These are phyloP conservation scores for Crithidia sp. DNA, from an alignment of 208 protist genomes.

Conservation along the genomic window DNA sequence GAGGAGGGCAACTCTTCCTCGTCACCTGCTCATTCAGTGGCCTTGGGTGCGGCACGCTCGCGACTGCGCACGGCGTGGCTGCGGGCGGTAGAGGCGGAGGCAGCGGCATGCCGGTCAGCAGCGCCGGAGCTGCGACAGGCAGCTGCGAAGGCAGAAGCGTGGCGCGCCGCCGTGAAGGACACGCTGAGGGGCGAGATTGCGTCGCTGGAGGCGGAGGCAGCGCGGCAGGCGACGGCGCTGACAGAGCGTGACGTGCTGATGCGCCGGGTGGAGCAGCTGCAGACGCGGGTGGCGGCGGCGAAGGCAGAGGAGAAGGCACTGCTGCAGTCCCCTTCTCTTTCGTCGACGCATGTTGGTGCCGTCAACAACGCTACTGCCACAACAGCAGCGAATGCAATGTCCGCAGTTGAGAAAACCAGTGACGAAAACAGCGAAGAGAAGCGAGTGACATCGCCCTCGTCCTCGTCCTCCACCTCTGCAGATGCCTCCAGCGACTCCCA, in stretches of 20 bases:
- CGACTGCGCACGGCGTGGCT: slow-evolving; percentile 25
- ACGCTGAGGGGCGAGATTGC: slow-evolving; percentile 23
- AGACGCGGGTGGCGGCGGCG: slow-evolving; percentile 26
- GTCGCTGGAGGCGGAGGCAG: slow-evolving; percentile 25
- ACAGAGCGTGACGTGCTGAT: slow-evolving; percentile 27
- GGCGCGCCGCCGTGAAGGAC: slow-evolving; percentile 14
- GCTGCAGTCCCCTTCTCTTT: not conserved
- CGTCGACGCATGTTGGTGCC: not conserved
- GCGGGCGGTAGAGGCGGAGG: not conserved
- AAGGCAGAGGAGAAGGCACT: slow-evolving; percentile 20
- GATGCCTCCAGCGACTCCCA: slow-evolving; percentile 6
- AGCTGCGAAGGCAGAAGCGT: slow-evolving; percentile 14
- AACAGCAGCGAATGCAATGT: no score
- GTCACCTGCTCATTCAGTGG: not conserved
- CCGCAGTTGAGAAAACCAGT: no score
- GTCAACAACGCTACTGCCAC: not conserved
- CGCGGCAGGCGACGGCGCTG: slow-evolving; percentile 2
- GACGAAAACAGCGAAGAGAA: no score
- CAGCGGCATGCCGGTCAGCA: slow-evolving; percentile 20
- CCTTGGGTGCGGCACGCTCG: not conserved
- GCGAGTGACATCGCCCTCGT: not conserved
- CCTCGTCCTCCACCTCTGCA: not conserved
- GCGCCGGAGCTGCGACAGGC: slow-evolving; percentile 15
- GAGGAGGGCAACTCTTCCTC: not conserved
- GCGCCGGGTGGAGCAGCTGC: slow-evolving; percentile 22